These are phyloP conservation scores for Eimeria praecox DNA, from an alignment of 169 alveolate genomes.

Conservation along the genomic window DNA sequence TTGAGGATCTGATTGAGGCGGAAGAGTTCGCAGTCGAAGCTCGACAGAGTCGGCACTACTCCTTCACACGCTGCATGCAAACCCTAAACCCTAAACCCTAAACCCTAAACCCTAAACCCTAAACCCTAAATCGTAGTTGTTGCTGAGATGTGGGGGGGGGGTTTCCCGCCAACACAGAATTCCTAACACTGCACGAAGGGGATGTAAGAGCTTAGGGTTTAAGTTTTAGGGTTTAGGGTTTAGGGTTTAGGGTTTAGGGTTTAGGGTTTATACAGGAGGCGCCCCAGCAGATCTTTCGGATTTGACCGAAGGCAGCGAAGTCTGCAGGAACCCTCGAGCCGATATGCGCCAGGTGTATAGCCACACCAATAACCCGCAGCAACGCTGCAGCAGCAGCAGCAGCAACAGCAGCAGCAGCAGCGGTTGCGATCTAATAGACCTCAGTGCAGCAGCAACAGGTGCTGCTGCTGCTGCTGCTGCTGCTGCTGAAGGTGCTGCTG, in stretches of 20 bases:
- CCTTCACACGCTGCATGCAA: not conserved
- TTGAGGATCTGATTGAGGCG: not conserved
- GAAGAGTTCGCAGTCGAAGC: too few species aligned
- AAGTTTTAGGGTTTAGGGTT: not conserved
- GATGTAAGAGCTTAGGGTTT: too few species aligned
- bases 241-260: slow-evolving; percentile 63
- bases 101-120: not conserved
- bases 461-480: slow-evolving; percentile 26
- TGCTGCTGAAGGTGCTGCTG: not conserved
- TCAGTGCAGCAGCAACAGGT: slow-evolving; percentile 4
- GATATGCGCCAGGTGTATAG: slow-evolving; percentile 43
- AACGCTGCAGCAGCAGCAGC: slow-evolving; percentile 27
- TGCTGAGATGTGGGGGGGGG: too few species aligned
- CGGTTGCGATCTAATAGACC: not conserved
- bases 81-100: not conserved
- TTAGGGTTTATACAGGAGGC: slow-evolving; percentile 36
- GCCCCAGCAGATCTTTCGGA: slow-evolving; percentile 17
- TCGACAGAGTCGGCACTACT: not conserved
- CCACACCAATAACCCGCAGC: slow-evolving; percentile 31
- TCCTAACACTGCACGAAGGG: too few species aligned
- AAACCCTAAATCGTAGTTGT: not conserved
- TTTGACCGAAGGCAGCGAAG: slow-evolving; percentile 7
- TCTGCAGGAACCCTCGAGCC: slow-evolving; percentile 42
- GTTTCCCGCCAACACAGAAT: too few species aligned
- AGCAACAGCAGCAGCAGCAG: slow-evolving; percentile 14